Conservation (phyloP, 441 rosid species). For the Adansonia gregorii region DNA sequence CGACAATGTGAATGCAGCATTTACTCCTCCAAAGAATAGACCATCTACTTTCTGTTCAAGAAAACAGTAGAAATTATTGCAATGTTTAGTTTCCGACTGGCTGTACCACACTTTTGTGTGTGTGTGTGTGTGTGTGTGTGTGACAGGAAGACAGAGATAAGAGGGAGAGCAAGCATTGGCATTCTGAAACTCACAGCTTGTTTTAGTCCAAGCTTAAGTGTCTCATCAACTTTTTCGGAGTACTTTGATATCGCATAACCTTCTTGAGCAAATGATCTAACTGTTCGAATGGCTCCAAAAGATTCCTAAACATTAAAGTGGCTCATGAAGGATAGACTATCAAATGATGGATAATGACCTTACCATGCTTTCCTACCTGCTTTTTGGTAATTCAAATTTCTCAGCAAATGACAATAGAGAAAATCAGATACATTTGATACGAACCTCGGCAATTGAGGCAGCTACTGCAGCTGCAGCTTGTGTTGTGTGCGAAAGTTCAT, state of each 20-base stretch:
- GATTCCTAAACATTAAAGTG: conserved; percentile 63
- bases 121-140: not conserved
- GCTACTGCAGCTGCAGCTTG: conserved; percentile 97
- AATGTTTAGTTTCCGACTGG: conserved; percentile 8
- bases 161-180: not conserved
- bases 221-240: conserved; percentile 84
- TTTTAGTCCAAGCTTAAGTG: conserved; percentile 79
- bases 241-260: conserved; percentile 64
- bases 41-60: conserved; percentile 70
- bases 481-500: conserved; percentile 86
- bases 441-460: conserved; percentile 94
- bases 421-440: conserved; percentile 10
- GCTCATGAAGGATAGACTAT: conserved; percentile 2
- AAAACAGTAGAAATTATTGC: conserved; percentile 22
- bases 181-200: conserved; percentile 73
- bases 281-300: conserved; percentile 93
- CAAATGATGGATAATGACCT: not conserved
- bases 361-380: not conserved
- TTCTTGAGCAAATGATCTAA: conserved; percentile 96
- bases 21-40: conserved; percentile 79
- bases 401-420: not conserved
- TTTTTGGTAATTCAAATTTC: not conserved
- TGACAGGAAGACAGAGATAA: conserved; percentile 8
- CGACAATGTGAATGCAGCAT: conserved; percentile 87
- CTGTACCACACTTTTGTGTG: not conserved